Base-by-base conservation (phyloP, 202 grass and related monocot genomes). In the Zizania palustris region DNA sequence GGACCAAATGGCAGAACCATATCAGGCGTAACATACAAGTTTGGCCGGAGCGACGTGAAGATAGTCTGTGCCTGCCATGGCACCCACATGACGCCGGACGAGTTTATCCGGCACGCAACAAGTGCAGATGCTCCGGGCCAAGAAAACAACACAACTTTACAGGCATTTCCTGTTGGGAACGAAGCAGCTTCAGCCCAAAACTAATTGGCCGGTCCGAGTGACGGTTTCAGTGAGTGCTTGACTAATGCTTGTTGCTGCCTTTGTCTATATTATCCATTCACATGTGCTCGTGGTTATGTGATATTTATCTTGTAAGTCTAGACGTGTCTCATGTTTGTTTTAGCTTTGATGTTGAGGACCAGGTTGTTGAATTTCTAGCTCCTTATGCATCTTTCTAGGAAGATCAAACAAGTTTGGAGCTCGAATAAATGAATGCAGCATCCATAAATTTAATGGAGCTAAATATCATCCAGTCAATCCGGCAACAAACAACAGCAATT, bases 1-100 rank as follows among this genome's bases (percentile, higher is more conserved):
- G 94, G 91, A 50, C 83, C 89, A 65, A 90, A 85, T 57, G 89
- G 83, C 15, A 95, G 83, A 71, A 95, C 89, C 36, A 93, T 99
- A 95, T 99, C 96, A 0, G 96, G 96, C 51, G 96, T 95, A 57
- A 92, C 96, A 54, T 99, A 99, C 75, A 99, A 90, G 44, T 91
- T 86, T 51, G 90, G 76, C 61, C 77, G 67, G 67, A 90, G 89
- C 9, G 87, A 99, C 50, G 54, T 95, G 71, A 93, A 88, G 60
- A 89, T 99, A 42, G 91, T 99, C 19, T 99, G 96, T 57, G 89
- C 96, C 28, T 99, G 96, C 78, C 96, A 99, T 56, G 96, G 91
- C 15, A 86, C 80, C 13, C 96, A 96, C 72, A 85, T 99, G 89
- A 79, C 81, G 19, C 87, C 87, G 0, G 89, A 92, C 62, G 96